Evolutionary conservation across 768 basidiomycete genomes (phyloP).

Genomic region (Antrodiella citrinella): DNA sequence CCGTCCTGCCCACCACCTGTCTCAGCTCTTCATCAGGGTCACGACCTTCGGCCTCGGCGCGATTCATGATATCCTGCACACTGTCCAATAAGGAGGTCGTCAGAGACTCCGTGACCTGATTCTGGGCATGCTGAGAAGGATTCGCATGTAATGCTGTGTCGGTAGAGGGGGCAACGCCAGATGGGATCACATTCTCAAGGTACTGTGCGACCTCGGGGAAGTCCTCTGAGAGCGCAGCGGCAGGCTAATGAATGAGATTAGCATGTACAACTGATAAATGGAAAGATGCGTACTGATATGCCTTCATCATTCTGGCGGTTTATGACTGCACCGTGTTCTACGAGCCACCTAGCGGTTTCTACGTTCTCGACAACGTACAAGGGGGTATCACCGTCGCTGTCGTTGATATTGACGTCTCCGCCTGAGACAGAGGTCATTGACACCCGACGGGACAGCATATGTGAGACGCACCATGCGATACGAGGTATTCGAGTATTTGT

Average conservation of each 20-base stretch:
- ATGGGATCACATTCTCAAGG: conserved; percentile 33
- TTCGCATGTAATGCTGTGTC: conserved; percentile 7
- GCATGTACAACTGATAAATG: conserved; percentile 5
- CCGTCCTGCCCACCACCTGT: conserved; percentile 51
- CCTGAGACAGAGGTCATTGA: conserved; percentile 32
- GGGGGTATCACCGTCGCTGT: conserved; percentile 87
- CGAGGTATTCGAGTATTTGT: conserved; percentile 67
- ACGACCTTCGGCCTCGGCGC: conserved; percentile 44
- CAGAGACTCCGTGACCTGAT: conserved; percentile 60
- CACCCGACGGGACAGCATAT: conserved; percentile 1
- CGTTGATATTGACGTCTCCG: conserved; percentile 80
- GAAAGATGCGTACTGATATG: conserved; percentile 50
- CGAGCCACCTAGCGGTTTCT: conserved; percentile 68
- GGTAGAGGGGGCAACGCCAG: conserved; percentile 6
- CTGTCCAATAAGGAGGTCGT: conserved; percentile 59
- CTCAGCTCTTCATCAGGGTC: conserved; percentile 64
- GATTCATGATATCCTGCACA: conserved; percentile 61
- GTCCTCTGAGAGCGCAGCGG: conserved; percentile 62
- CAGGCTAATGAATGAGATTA: conserved; percentile 39
- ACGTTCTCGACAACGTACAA: conserved; percentile 83
- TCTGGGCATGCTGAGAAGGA: conserved; percentile 62
- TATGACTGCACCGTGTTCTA: conserved; percentile 68
- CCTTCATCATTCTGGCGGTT: conserved; percentile 62
- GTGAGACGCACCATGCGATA: conserved; percentile 47
- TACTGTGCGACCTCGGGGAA: conserved; percentile 60